Percentiles rank a stretch among this genome's conserved stretches.
Evolutionary conservation across 148 eudicot genomes (phyloP).

Genomic region (Tetragonia tetragonoides): DNA sequence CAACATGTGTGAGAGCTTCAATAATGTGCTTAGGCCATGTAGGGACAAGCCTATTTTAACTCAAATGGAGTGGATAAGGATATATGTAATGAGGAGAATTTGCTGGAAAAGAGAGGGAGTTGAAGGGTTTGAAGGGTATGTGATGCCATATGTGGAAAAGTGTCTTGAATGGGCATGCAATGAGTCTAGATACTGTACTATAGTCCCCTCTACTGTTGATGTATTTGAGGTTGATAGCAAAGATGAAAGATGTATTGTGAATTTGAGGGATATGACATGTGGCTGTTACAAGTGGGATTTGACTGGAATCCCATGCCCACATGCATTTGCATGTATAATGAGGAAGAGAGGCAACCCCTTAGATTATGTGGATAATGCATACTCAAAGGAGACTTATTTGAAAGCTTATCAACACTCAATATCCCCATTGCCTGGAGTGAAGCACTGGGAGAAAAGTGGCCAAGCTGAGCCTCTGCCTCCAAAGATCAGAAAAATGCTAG

Average conservation of each 20-base stretch:
- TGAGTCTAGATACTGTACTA: not conserved
- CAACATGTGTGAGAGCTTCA: not conserved
- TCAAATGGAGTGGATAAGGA: not conserved
- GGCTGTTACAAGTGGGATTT: not conserved
- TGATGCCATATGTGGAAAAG: not conserved
- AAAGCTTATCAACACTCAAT: no score
- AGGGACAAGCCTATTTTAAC: not conserved
- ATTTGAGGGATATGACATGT: not conserved
- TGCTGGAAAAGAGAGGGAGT: not conserved
- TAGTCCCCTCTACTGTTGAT: not conserved
- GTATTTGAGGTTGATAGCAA: not conserved
- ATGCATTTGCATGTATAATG: not conserved
- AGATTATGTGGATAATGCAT: no score
- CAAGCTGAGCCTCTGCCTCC: no score
- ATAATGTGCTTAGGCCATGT: not conserved
- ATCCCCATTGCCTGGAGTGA: no score
- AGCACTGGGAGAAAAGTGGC: no score
- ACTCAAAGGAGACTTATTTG: no score
- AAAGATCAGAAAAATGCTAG: no score
- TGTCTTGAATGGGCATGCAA: not conserved
- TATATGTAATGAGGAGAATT: not conserved
- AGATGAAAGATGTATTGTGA: not conserved
- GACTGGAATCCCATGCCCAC: not conserved
- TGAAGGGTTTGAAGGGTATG: not conserved
- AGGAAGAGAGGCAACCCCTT: no score